Evolutionary conservation across 2,329 filamentous ascomycete genomes (phyloP).

Genomic region (Metarhizium sp.): DNA sequence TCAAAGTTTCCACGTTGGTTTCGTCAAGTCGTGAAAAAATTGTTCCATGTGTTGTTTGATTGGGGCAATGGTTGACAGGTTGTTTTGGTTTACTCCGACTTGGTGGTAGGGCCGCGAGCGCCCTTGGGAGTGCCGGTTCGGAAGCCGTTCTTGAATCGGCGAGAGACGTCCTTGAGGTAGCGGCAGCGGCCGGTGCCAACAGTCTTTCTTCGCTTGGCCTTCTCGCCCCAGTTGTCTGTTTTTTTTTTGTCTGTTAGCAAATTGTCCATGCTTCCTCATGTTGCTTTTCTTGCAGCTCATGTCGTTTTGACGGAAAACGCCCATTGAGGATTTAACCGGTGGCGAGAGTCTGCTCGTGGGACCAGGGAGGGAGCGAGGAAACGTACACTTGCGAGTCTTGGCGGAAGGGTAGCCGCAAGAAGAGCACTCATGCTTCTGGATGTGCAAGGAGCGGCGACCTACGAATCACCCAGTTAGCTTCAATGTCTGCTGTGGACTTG

Average conservation of each 20-base stretch:
- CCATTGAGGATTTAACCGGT: too few relatives aligned
- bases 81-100: slow-evolving; percentile 12
- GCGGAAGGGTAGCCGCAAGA: slow-evolving; percentile 94
- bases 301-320: too few relatives aligned
- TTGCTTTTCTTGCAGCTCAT: neutral
- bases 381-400: slow-evolving; percentile 98
- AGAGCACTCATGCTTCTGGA: slow-evolving; percentile 98
- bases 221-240: slow-evolving; percentile 98
- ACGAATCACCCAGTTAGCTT: slow-evolving; percentile 14
- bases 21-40: neutral
- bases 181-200: slow-evolving; percentile 94
- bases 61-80: neutral
- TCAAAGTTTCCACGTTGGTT: neutral
- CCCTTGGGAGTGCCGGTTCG: slow-evolving; percentile 81
- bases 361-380: neutral
- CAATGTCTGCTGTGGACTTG: neutral
- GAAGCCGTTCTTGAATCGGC: slow-evolving; percentile 97
- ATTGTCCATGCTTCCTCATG: neutral
- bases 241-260: neutral
- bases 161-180: slow-evolving; percentile 84
- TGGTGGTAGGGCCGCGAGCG: slow-evolving; percentile 38
- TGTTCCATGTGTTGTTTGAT: neutral
- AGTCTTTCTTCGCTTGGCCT: slow-evolving; percentile 99
- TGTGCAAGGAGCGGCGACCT: slow-evolving; percentile 96
- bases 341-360: too few relatives aligned